Percentiles rank a stretch among this genome's conserved stretches.
Conservation (phyloP, 768 basidiomycete genomes). For the Thelephora aurantiotincta region DNA sequence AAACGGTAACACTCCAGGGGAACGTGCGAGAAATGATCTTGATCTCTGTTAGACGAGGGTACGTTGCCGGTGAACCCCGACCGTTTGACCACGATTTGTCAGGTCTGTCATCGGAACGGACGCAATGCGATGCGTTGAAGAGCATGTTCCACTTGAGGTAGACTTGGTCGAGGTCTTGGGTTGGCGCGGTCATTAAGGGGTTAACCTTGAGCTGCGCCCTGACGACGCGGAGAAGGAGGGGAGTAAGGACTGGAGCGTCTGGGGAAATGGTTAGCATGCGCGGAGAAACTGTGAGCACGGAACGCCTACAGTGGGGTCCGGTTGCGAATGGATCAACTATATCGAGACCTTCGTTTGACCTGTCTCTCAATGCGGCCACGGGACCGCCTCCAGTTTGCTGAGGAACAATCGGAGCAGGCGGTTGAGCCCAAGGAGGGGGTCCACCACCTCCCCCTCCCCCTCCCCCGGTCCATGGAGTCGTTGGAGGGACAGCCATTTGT, state of each 20-base stretch:
- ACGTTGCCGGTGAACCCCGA: constrained; percentile 49
- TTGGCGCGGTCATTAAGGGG: constrained; percentile 38
- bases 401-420: constrained; percentile 8
- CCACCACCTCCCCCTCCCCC: constrained; percentile 1
- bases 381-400: constrained; percentile 10
- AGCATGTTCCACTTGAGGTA: constrained; percentile 68
- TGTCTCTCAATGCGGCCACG: constrained; percentile 14
- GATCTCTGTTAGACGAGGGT: constrained; percentile 40
- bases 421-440: constrained; percentile 1
- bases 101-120: constrained; percentile 44
- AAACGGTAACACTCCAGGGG: constrained; percentile 41
- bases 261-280: neutral
- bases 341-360: constrained; percentile 17
- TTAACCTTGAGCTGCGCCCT: constrained; percentile 36
- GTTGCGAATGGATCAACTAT: constrained; percentile 23
- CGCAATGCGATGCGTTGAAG: constrained; percentile 43
- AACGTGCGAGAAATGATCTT: constrained; percentile 37
- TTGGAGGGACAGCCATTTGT: constrained; percentile 14
- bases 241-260: constrained; percentile 63
- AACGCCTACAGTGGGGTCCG: constrained; percentile 27
- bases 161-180: constrained; percentile 23
- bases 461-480: constrained; percentile 11
- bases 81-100: constrained; percentile 56
- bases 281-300: constrained; percentile 4
- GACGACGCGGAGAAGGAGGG: constrained; percentile 39